phyloP scores from a whole-genome alignment of 768 basidiomycete genomes.

The Hortiboletus flavorubellus region DNA sequence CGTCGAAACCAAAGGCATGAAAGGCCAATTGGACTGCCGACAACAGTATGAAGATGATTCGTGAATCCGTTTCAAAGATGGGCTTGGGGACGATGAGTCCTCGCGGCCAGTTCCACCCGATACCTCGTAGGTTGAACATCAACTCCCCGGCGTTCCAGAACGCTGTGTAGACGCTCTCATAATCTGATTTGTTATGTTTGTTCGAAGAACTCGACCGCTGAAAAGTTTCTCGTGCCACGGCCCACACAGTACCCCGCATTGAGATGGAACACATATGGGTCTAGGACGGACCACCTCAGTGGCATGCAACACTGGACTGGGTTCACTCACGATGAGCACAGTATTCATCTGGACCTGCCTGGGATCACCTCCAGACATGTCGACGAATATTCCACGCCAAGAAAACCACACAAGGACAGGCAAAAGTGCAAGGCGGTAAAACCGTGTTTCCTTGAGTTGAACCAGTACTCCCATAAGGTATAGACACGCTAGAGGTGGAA shows the following conservation, averaged over 20 bases:
- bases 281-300: conserved; percentile 4
- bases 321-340: conserved; percentile 16
- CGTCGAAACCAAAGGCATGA: conserved; percentile 11
- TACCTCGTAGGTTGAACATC: conserved; percentile 18
- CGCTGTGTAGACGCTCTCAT: conserved; percentile 7
- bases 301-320: neutral
- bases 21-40: conserved; percentile 7
- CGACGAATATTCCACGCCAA: conserved; percentile 36
- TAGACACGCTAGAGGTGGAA: conserved; percentile 44
- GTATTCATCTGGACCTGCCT: conserved; percentile 11
- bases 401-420: conserved; percentile 44
- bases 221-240: conserved; percentile 13
- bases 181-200: neutral
- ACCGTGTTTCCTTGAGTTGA: conserved; percentile 38
- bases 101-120: conserved; percentile 27
- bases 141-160: conserved; percentile 29
- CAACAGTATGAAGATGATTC: conserved; percentile 10
- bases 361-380: conserved; percentile 21
- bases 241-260: conserved; percentile 18
- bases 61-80: conserved; percentile 14
- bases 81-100: conserved; percentile 16
- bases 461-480: conserved; percentile 53
- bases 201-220: neutral
- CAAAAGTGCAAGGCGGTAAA: conserved; percentile 46
- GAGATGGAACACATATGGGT: conserved; percentile 12